Base-by-base conservation (phyloP, 2,329 filamentous ascomycete species). In the Claviceps digitariae region DNA sequence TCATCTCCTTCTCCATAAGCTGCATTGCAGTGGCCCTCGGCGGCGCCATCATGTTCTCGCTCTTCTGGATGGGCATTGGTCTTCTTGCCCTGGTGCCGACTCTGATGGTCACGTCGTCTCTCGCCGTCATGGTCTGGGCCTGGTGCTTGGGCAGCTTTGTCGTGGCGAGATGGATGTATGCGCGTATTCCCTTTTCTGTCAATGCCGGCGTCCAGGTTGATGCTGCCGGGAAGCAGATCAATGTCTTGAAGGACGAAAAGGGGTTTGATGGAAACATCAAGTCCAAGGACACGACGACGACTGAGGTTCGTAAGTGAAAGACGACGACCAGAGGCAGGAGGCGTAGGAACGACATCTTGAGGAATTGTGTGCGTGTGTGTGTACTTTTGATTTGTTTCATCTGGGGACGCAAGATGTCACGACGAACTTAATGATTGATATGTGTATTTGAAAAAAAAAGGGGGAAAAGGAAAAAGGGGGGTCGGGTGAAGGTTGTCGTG, bases 21-120 rank as follows among this genome's bases (percentile, higher is more conserved):
- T 78, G 83, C 55, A 67, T 83, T 57, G 66, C 82, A 57, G 77
- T 88, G 64, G 78, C 83, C 17, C 63, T 86, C 43, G 68, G 82
- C 44, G 74, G 75, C 31, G 83, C 82, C 13, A 61, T 87, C 41
- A 61, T 82, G 53, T 87, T 87, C 70, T 77, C 79, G 1, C 73
- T 86, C 48, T 82, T 86, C 70, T 84, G 81, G 73, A 75, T 82
- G 52, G 79, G 82, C 50, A 66, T 87, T 46, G 84, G 83, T 2
- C 70, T 86, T 12, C 64, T 87, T 48, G 64, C 90, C 43, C 74
- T 93, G 17, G 69, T 87, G 0, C 86, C 86, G 1, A 77, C 81
- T 0, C 69, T 91, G 40, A 78, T 87, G 65, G 66, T 87, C 57
- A 83, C 84, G 2, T 80, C 77, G 13, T 75, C 75, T 48, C 66